Conservation (phyloP, 306 rosid species). For the Casuarina equisetifolia region DNA sequence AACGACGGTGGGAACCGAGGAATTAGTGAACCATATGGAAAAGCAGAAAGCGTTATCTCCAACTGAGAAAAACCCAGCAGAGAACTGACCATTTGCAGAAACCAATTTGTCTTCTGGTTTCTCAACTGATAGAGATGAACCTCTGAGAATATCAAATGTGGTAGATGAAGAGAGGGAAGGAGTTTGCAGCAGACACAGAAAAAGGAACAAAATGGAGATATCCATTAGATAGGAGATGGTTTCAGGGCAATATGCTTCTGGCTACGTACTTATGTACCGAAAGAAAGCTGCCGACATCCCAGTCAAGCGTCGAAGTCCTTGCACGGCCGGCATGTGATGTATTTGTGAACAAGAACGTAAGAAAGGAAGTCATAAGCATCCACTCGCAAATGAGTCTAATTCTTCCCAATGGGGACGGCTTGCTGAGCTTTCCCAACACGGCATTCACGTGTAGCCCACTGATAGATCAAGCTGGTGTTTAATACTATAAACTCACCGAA, state of each 20-base stretch:
- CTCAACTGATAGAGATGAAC: constrained; percentile 44
- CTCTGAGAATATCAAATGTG: constrained; percentile 27
- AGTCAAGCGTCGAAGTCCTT: too few relatives aligned
- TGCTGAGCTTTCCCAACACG: too few relatives aligned
- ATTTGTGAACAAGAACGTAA: too few relatives aligned
- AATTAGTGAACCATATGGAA: constrained; percentile 41
- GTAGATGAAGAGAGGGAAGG: constrained; percentile 25
- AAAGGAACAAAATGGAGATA: constrained; percentile 12
- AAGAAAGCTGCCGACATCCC: too few relatives aligned
- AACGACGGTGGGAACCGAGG: constrained; percentile 35
- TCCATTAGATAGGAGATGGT: constrained; percentile 14
- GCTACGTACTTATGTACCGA: too few relatives aligned
- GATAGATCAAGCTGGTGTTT: too few relatives aligned
- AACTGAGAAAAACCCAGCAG: constrained; percentile 45
- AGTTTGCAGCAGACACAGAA: constrained; percentile 18
- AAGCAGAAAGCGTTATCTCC: constrained; percentile 63
- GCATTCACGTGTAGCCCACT: too few relatives aligned
- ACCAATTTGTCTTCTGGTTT: constrained; percentile 29
- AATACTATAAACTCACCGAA: too few relatives aligned
- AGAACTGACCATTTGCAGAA: constrained; percentile 46
- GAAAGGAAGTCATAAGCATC: too few relatives aligned
- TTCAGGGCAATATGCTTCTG: background rate
- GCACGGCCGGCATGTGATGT: too few relatives aligned
- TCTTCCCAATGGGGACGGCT: too few relatives aligned
- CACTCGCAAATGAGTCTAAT: too few relatives aligned